Percentiles rank a stretch among this genome's conserved stretches.
Conservation (phyloP, 345 rosid species). For the Eucalyptus erythrocorys region DNA sequence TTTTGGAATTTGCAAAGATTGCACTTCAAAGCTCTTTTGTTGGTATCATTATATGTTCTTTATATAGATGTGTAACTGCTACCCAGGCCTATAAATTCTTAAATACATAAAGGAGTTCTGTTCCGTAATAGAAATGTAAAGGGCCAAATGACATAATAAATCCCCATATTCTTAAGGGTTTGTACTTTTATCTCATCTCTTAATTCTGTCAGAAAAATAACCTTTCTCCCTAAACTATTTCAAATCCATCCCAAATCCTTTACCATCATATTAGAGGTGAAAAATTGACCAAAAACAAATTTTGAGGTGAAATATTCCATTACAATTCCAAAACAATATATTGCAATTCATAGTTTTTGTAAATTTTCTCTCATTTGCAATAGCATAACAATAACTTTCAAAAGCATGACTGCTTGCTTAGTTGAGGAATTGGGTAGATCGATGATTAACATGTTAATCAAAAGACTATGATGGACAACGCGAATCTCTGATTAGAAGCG, state of each 20-base stretch:
- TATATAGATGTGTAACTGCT: neutral
- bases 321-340: neutral
- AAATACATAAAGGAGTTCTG: neutral
- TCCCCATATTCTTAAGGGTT: neutral
- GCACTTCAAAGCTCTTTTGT: neutral
- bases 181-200: neutral
- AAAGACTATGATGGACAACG: neutral
- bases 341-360: neutral
- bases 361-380: neutral
- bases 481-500: neutral
- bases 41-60: neutral
- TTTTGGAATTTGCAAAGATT: neutral
- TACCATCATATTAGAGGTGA: neutral
- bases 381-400: neutral
- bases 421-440: neutral
- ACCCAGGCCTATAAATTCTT: neutral
- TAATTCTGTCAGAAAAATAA: neutral
- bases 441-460: neutral
- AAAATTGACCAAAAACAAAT: neutral
- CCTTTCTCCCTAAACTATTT: neutral
- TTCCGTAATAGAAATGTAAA: neutral
- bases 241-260: neutral
- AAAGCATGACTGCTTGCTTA: neutral
- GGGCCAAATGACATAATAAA: neutral
- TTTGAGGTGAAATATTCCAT: neutral